Conservation (phyloP, 1,139 yeast genomes). For the Taphrina deformans region DNA sequence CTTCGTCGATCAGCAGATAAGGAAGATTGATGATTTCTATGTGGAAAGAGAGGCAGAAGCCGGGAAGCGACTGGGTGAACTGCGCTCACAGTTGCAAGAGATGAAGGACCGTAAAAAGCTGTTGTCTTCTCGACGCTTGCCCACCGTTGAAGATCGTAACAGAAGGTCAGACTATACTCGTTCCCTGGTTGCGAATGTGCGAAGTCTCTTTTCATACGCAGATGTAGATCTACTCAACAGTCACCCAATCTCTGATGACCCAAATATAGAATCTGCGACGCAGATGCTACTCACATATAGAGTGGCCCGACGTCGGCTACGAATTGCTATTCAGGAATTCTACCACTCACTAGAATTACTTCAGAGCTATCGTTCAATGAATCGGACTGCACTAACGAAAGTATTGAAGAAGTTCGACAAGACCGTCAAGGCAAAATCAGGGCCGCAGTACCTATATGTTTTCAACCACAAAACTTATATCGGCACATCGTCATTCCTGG, state of each 20-base stretch:
- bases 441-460: slow-evolving; percentile 59
- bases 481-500: slow-evolving; percentile 64
- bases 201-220: slow-evolving; percentile 6
- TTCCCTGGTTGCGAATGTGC: slow-evolving; percentile 4
- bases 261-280: slow-evolving; percentile 28
- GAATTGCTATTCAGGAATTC: slow-evolving; percentile 73
- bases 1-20: slow-evolving; percentile 64
- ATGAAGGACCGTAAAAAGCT: slow-evolving; percentile 56
- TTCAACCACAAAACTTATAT: slow-evolving; percentile 56
- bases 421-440: slow-evolving; percentile 54
- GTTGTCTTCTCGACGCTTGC: slow-evolving; percentile 36
- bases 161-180: slow-evolving; percentile 4
- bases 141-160: slow-evolving; percentile 13
- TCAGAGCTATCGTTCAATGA: slow-evolving; percentile 71
- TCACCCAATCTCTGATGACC: slow-evolving; percentile 11
- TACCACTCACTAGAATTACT: slow-evolving; percentile 77
- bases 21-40: slow-evolving; percentile 63
- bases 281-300: slow-evolving; percentile 41
- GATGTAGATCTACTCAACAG: slow-evolving; percentile 12
- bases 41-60: slow-evolving; percentile 61
- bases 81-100: slow-evolving; percentile 69
- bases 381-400: slow-evolving; percentile 85
- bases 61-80: slow-evolving; percentile 58
- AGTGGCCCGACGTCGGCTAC: slow-evolving; percentile 71
- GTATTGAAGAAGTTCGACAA: slow-evolving; percentile 89